phyloP scores from a whole-genome alignment of 345 rosid species.

The Iberis pinnata region DNA sequence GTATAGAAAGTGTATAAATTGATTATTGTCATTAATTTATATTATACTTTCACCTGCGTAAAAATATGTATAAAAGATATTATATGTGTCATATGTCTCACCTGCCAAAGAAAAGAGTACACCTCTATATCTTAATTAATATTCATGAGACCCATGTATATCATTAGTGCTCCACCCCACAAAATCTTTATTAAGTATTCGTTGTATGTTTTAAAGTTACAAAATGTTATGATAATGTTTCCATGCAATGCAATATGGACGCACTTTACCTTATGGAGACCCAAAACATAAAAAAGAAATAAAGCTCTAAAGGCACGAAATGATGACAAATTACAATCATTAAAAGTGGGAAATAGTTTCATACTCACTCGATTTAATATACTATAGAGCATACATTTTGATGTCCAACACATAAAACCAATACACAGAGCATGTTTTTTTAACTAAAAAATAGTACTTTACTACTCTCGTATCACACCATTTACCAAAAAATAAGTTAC shows the following conservation, averaged over 20 bases:
- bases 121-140: conserved; percentile 15
- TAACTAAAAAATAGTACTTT: not conserved
- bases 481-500: not conserved
- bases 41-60: not conserved
- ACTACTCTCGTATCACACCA: not conserved
- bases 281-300: conserved; percentile 31
- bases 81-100: conserved; percentile 11
- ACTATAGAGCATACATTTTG: conserved; percentile 10
- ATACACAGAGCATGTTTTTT: not conserved
- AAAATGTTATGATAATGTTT: conserved; percentile 32
- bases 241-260: conserved; percentile 37
- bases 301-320: conserved; percentile 30
- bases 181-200: conserved; percentile 26
- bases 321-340: conserved; percentile 33
- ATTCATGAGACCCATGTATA: conserved; percentile 14
- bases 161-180: conserved; percentile 34
- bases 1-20: not conserved
- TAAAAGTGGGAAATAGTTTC: conserved; percentile 23
- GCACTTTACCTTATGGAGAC: conserved; percentile 37
- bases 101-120: not conserved
- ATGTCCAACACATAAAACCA: conserved; percentile 14
- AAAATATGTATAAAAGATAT: too few relatives aligned
- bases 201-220: conserved; percentile 6
- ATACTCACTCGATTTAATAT: conserved; percentile 15
- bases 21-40: not conserved